phyloP scores from a whole-genome alignment of 176 grass and related monocot genomes.

The Typha latifolia region DNA sequence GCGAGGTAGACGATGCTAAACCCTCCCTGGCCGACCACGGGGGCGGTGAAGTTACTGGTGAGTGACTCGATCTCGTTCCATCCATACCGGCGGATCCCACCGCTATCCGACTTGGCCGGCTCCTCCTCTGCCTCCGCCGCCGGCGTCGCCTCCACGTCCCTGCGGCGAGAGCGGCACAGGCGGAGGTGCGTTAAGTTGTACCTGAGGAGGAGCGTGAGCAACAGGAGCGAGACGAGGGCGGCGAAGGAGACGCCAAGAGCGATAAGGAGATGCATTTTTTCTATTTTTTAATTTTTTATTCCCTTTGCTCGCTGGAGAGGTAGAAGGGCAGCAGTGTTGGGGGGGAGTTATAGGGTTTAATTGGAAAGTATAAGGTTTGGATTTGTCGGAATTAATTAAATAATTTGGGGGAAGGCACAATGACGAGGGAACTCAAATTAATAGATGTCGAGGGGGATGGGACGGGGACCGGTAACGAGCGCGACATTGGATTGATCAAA shows the following conservation, averaged over 20 bases:
- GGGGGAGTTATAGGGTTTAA: too few relatives aligned
- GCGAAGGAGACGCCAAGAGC: slow-evolving; percentile 31
- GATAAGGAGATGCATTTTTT: not conserved
- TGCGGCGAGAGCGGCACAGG: not conserved
- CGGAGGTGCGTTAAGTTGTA: not conserved
- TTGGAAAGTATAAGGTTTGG: too few relatives aligned
- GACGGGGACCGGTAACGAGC: too few relatives aligned
- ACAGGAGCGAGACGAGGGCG: slow-evolving; percentile 31
- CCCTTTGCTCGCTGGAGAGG: too few relatives aligned
- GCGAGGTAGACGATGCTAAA: slow-evolving; percentile 76
- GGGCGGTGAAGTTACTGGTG: slow-evolving; percentile 47
- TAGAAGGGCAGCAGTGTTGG: too few relatives aligned
- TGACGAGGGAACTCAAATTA: too few relatives aligned
- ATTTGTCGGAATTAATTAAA: too few relatives aligned
- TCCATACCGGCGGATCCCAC: slow-evolving; percentile 23
- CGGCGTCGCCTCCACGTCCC: not conserved
- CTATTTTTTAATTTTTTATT: too few relatives aligned
- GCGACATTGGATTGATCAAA: too few relatives aligned
- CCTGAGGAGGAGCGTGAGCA: not conserved
- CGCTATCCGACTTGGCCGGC: not conserved
- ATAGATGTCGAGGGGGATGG: too few relatives aligned
- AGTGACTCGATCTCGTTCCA: slow-evolving; percentile 60
- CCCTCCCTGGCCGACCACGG: slow-evolving; percentile 67
- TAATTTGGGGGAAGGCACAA: too few relatives aligned
- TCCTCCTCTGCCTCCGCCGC: not conserved